Evolutionary conservation across 768 basidiomycete species (phyloP).

Genomic region (Suillus americanus): DNA sequence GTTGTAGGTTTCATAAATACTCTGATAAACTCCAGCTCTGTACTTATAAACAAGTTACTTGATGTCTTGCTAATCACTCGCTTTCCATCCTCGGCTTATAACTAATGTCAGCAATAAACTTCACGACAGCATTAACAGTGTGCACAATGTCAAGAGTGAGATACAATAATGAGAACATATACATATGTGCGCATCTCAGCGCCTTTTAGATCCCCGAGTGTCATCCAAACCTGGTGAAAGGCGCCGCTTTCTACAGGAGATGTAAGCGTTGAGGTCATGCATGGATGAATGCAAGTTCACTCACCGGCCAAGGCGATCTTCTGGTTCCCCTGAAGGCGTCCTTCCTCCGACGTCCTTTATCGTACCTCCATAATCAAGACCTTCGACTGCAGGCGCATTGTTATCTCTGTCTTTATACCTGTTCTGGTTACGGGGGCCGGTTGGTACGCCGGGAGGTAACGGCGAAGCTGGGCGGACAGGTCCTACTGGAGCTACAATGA

Average conservation of each 20-base stretch:
- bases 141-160: slow-evolving; percentile 14
- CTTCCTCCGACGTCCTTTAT: slow-evolving; percentile 43
- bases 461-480: slow-evolving; percentile 81
- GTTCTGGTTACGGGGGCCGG: slow-evolving; percentile 84
- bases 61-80: not conserved
- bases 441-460: slow-evolving; percentile 83
- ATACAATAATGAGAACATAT: slow-evolving; percentile 29
- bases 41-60: not conserved
- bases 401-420: slow-evolving; percentile 89
- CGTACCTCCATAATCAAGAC: slow-evolving; percentile 81
- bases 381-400: slow-evolving; percentile 83
- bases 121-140: not conserved
- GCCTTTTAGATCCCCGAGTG: slow-evolving; percentile 65
- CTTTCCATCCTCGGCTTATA: not conserved
- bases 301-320: slow-evolving; percentile 64
- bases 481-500: slow-evolving; percentile 38
- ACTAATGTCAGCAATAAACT: not conserved
- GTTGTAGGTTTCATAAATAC: slow-evolving; percentile 10
- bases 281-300: slow-evolving; percentile 16
- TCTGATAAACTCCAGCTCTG: not conserved
- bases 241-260: slow-evolving; percentile 59
- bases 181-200: slow-evolving; percentile 44
- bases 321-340: slow-evolving; percentile 66
- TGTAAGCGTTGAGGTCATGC: not conserved
- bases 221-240: slow-evolving; percentile 74